phyloP scores from a whole-genome alignment of 106 monocot species.

The Triglochin maritima region DNA sequence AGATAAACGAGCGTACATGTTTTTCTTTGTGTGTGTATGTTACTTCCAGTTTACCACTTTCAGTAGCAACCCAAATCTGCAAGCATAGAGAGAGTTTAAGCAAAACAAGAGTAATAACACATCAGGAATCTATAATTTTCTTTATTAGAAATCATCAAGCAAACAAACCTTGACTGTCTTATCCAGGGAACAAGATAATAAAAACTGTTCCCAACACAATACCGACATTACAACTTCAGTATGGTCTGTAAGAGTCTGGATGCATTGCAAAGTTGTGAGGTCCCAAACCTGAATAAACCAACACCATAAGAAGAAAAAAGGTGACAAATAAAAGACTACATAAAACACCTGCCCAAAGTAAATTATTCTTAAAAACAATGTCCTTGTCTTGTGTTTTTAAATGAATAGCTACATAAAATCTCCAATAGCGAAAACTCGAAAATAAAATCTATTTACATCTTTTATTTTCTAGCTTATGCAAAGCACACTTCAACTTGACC shows the following conservation, averaged over 20 bases:
- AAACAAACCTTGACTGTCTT: conserved; percentile 30
- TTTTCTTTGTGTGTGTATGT: conserved; percentile 85
- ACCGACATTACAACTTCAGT: conserved; percentile 77
- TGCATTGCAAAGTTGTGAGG: conserved; percentile 66
- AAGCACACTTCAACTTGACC: no score
- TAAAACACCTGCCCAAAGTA: not conserved
- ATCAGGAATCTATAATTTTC: not conserved
- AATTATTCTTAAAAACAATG: not conserved
- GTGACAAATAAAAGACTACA: not conserved
- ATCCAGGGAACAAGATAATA: conserved; percentile 85
- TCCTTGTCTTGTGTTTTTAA: no score
- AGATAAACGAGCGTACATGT: conserved; percentile 35
- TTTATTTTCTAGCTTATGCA: no score
- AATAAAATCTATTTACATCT: no score
- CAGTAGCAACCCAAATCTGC: conserved; percentile 83
- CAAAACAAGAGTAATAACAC: not conserved
- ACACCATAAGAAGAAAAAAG: not conserved
- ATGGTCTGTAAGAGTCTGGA: conserved; percentile 83
- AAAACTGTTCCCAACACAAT: conserved; percentile 91
- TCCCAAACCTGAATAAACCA: conserved; percentile 69
- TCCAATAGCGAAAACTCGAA: no score
- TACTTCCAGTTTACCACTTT: conserved; percentile 71
- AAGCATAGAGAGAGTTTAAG: not conserved
- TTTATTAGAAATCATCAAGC: not conserved
- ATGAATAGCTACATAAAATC: no score